Evolutionary conservation across 768 basidiomycete species (phyloP), one percentile per base, ranked within the genome.

Genomic region (Pleurotus platypus): DNA sequence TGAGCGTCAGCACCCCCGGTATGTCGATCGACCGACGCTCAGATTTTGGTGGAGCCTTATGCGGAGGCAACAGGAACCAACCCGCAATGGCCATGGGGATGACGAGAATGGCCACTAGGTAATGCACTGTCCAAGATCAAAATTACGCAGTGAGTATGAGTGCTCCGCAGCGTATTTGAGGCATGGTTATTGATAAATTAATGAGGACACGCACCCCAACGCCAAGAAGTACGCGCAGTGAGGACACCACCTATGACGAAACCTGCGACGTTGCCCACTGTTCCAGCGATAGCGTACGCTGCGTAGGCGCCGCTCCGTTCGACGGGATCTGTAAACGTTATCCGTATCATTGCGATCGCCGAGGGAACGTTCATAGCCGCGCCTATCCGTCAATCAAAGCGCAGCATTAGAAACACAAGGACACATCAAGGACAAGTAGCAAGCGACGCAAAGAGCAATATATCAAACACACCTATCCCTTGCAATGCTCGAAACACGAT

Each of bases 321-420:
- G 5, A 55, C 57, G 11, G 73, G 73, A 13, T 78, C 73, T 0
- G 81, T 74, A 63, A 80, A 81, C 55, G 43, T 46, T 12, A 76
- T 66, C 45, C 72, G 71, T 18, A 81, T 69, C 38, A 82, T 69
- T 35, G 73, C 66, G 18, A 78, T 63, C 4, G 78, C 74, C 5
- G 78, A 72, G 3, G 79, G 79, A 27, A 80, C 70, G 11, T 75
- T 75, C 68, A 78, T 66, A 1, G 78, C 68, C n/a, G 75, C 78
- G 7, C 70, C 75, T 69, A 69, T 35, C 30, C 8, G 7, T 30
- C 24, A 30, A 35, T 35, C 30, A 35, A 35, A 35, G 9, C 30
- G 30, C 30, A 35, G 30, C 9, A 35, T 35, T 1, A 35, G 30
- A 8, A 4, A 35, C 24, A 50, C 37, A 18, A 18, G 18, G 18